Percentiles rank a stretch among this genome's conserved stretches.
Evolutionary conservation across 2,329 filamentous ascomycete species (phyloP).

Genomic region (Ophiosphaerella narmari): DNA sequence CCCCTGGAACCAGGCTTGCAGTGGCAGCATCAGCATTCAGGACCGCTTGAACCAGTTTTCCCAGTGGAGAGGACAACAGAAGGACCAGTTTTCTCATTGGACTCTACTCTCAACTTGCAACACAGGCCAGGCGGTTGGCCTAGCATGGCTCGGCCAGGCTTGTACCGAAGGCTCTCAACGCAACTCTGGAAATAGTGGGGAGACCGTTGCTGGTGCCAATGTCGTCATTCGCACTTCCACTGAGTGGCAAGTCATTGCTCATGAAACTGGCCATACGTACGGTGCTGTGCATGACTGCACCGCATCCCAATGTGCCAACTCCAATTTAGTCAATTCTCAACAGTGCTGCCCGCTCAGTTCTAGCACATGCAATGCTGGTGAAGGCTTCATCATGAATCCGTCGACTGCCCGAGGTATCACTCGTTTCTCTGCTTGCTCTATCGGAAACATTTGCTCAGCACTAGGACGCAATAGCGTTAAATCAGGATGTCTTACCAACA

Average conservation of each 20-base stretch:
- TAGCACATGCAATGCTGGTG: slow-evolving; percentile 72
- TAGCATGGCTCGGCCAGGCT: slow-evolving; percentile 91
- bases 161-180: slow-evolving; percentile 66
- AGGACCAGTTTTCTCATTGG: slow-evolving; percentile 90
- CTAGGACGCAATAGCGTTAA: slow-evolving; percentile 78
- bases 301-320: slow-evolving; percentile 65
- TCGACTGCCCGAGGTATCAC: slow-evolving; percentile 75
- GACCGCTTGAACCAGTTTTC: slow-evolving; percentile 87
- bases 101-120: slow-evolving; percentile 82
- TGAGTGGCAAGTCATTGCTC: slow-evolving; percentile 95
- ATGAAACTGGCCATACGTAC: slow-evolving; percentile 93
- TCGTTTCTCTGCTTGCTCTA: slow-evolving; percentile 81
- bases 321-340: slow-evolving; percentile 62
- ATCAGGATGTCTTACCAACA: slow-evolving; percentile 78
- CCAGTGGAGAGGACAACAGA: slow-evolving; percentile 76
- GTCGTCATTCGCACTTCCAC: slow-evolving; percentile 82
- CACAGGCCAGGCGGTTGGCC: slow-evolving; percentile 81
- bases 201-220: slow-evolving; percentile 83
- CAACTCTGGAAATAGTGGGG: slow-evolving; percentile 55
- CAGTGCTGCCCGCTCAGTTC: slow-evolving; percentile 81
- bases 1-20: slow-evolving; percentile 84
- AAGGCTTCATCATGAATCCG: slow-evolving; percentile 94
- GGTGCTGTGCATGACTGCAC: slow-evolving; percentile 95
- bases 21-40: slow-evolving; percentile 65
- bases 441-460: slow-evolving; percentile 93